These are phyloP conservation scores for Castanea mollissima DNA, from an alignment of 306 rosid species.

Conservation along the genomic window DNA sequence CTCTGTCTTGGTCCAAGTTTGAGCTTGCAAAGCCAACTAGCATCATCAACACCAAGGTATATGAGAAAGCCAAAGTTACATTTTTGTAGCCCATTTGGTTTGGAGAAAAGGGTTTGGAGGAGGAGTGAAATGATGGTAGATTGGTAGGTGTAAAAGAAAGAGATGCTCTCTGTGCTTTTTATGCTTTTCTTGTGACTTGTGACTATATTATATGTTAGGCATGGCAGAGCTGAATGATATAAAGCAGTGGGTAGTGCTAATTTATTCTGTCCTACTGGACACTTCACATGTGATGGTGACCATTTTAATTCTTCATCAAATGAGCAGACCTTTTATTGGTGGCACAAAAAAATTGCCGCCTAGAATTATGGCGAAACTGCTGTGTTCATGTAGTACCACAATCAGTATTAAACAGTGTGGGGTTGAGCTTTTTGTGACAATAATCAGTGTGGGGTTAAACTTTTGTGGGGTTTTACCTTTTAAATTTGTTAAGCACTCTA, in stretches of 20 bases:
- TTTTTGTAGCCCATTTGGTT: slow-evolving; percentile 23
- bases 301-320: background rate
- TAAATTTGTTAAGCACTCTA: too few species aligned
- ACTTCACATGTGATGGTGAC: background rate
- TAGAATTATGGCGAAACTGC: background rate
- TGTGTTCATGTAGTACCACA: background rate
- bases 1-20: slow-evolving; percentile 57
- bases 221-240: background rate
- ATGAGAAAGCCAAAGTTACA: slow-evolving; percentile 2
- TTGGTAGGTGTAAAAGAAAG: background rate
- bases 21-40: slow-evolving; percentile 40
- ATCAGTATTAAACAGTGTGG: too few species aligned
- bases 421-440: too few species aligned
- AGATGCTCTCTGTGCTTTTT: background rate
- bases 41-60: slow-evolving; percentile 22
- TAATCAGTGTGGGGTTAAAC: too few species aligned
- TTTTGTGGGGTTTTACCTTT: too few species aligned
- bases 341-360: background rate
- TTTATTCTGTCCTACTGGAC: background rate
- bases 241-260: background rate
- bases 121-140: background rate
- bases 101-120: background rate
- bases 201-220: background rate
- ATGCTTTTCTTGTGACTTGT: slow-evolving; percentile 1
- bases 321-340: background rate